Evolutionary conservation across 169 alveolate genomes (phyloP), one percentile per base, ranked within the genome.

Genomic region (Eimeria tenella): DNA sequence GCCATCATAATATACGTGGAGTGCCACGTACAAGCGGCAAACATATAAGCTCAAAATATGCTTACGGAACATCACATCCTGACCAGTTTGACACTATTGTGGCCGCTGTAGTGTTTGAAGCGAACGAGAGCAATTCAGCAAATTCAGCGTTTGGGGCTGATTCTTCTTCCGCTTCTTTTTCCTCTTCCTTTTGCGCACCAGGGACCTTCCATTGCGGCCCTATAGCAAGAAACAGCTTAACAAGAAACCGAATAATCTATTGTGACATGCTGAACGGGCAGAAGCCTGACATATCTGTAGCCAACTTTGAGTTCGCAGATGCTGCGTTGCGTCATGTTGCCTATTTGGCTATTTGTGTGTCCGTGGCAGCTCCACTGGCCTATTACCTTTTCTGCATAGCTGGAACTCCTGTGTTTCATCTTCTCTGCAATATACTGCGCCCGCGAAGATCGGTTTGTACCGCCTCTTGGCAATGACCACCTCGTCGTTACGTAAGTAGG

Each of bases 11-110:
- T 21, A 11, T 68, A 6, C 31, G 8, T 0, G 25, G 52, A 21
- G 53, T 15, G 65, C 65, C 17, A 58, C 21, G 25, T 21, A 5
- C 11, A 21, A 15, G 52, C 7, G 49, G 10, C 50, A 31, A 21
- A 31, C 75, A 5, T n/a, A 65, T 4, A 21, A 21, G 0, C 75
- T 13, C 75, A 9, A 65, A 9, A 70, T 25, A 70, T 25, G 55
- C 89, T 81, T 71, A 81, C 89, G 89, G 89, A 8, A 81, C 73
- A 23, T 81, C 89, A 23, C 89, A 81, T n/a, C 89, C 89, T 13
- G 89, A 81, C 89, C 89, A 81, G n/a, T 81, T 71, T 81, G 89
- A 81, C 5, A 7, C 21, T 21, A 53, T 55, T 52, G 5, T n/a
- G 89, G 52, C 42, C 0, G 42, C 42, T 31, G 42, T 31, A 31